phyloP scores from a whole-genome alignment of 768 basidiomycete genomes.

The Phylloporus sp. region DNA sequence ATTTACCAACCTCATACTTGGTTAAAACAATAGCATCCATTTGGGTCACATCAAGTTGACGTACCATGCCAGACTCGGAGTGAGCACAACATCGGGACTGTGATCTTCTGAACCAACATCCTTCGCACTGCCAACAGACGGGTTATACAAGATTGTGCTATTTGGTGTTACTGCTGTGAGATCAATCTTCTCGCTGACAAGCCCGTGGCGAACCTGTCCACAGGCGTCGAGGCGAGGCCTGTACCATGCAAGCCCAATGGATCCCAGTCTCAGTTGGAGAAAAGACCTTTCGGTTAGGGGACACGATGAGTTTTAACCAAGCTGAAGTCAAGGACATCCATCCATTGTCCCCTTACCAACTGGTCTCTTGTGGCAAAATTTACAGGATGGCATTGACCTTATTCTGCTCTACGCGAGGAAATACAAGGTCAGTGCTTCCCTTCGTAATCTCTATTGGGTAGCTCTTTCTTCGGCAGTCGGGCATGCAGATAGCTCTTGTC shows the following conservation, averaged over 20 bases:
- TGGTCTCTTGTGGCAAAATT: slow-evolving; percentile 30
- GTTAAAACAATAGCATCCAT: too few relatives aligned
- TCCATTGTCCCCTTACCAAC: slow-evolving; percentile 22
- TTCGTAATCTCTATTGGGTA: slow-evolving; percentile 35
- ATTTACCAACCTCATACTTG: too few relatives aligned
- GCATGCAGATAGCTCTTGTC: slow-evolving; percentile 38
- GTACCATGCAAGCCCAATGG: slow-evolving; percentile 30
- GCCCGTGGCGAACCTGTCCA: slow-evolving; percentile 28
- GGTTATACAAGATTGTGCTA: slow-evolving; percentile 21
- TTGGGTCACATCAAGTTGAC: too few relatives aligned
- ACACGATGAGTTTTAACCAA: slow-evolving; percentile 34
- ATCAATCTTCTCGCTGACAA: slow-evolving; percentile 29
- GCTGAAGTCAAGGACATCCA: slow-evolving; percentile 11
- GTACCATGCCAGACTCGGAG: slow-evolving; percentile 10
- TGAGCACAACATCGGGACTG: slow-evolving; percentile 8
- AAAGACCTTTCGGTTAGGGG: slow-evolving; percentile 28
- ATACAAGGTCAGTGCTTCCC: slow-evolving; percentile 33
- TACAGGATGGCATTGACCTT: slow-evolving; percentile 37
- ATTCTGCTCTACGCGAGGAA: slow-evolving; percentile 39
- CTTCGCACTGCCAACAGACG: slow-evolving; percentile 13
- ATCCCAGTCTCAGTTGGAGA: slow-evolving; percentile 19
- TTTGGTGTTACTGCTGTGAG: slow-evolving; percentile 28
- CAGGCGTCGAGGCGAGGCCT: slow-evolving; percentile 27
- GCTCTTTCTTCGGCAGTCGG: slow-evolving; percentile 34
- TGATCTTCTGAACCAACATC: slow-evolving; percentile 1